phyloP scores from a whole-genome alignment of 2,329 filamentous ascomycete species.

The Sodiomyces alkalinus region DNA sequence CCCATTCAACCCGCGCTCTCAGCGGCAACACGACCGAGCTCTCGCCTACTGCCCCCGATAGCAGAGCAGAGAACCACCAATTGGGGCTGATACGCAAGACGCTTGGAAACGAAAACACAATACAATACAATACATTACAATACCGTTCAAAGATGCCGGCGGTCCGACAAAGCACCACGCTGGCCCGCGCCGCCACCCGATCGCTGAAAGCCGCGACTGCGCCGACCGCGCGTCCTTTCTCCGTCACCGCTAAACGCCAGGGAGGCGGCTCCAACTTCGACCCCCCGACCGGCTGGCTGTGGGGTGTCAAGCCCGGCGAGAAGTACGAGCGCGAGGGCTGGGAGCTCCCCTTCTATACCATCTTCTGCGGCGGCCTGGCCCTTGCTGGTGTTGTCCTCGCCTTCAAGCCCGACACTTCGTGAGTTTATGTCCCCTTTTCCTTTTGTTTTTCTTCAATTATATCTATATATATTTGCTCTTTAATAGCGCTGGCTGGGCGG shows the following conservation, averaged over 20 bases:
- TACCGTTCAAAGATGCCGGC: too few species aligned
- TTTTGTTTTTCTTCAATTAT: too few species aligned
- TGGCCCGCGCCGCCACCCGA: constrained; percentile 12
- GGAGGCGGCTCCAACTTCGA: constrained; percentile 58
- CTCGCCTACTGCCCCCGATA: too few species aligned
- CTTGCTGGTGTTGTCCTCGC: constrained; percentile 69
- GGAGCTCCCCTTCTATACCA: constrained; percentile 77
- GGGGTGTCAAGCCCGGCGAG: constrained; percentile 85
- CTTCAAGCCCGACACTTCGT: constrained; percentile 98
- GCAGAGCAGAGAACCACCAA: too few species aligned
- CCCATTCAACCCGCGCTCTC: too few species aligned
- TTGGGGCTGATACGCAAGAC: too few species aligned
- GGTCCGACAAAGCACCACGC: constrained; percentile 8
- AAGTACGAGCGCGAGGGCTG: constrained; percentile 94
- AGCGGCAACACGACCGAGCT: too few species aligned
- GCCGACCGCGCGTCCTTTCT: constrained; percentile 22
- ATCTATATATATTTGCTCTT: too few species aligned
- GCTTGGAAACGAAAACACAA: too few species aligned
- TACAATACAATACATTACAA: too few species aligned
- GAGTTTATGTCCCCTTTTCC: constrained; percentile 38
- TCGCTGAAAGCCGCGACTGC: constrained; percentile 16
- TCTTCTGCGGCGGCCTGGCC: constrained; percentile 65
- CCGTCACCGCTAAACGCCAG: constrained; percentile 25
- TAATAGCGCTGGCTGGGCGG: too few species aligned
- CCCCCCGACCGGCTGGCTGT: constrained; percentile 81